Evolutionary conservation across 371 early-diverging fungal species (phyloP), one percentile per base, ranked within the genome.

Genomic region (Mortierella sp.): DNA sequence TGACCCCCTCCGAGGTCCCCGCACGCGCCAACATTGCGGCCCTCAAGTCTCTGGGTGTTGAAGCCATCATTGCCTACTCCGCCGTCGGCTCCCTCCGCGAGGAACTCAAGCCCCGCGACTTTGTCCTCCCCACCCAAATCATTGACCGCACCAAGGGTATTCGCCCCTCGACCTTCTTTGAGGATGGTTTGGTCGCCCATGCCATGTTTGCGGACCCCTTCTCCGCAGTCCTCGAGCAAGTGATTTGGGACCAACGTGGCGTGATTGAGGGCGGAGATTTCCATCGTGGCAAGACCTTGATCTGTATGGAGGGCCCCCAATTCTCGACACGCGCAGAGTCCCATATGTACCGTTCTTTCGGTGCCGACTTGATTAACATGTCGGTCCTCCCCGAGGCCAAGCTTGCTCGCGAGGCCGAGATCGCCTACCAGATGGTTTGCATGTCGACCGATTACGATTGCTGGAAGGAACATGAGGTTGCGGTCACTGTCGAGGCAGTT

Each of bases 381-480:
- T 95, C 96, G 44, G 97, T 92, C 28, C 84, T 98, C 73, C 98
- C 99, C 34, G 99, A 99, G 88, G 92, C 98, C 78, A 99, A 99
- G 89, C 91, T 99, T 55, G 99, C 99, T 26, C 92, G 97, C 70
- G 99, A 99, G 89, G 98, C 98, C 53, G 99, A 98, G 90, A 97
- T 99, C 73, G 97, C 96, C 19, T 99, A 99, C 86, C 97, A 97
- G 82, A 96, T 98, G 95, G 92, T 99, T 24, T 98, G 98, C 92
- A 99, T 99, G 99, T 93, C 96, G n/a, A 99, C 99, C 57, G 99
- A 99, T 90, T 99, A 98, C 81, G 99, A 99, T 87, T 97, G 98
- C 90, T 99, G 99, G 99, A 93, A 95, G 84, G 95, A 91, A 72
- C 91, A 93, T 31, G 98, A 97, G 88, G 98, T 95, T 82, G 92